phyloP scores from a whole-genome alignment of 257 asterid genomes.

The Solanum paucissectum region DNA sequence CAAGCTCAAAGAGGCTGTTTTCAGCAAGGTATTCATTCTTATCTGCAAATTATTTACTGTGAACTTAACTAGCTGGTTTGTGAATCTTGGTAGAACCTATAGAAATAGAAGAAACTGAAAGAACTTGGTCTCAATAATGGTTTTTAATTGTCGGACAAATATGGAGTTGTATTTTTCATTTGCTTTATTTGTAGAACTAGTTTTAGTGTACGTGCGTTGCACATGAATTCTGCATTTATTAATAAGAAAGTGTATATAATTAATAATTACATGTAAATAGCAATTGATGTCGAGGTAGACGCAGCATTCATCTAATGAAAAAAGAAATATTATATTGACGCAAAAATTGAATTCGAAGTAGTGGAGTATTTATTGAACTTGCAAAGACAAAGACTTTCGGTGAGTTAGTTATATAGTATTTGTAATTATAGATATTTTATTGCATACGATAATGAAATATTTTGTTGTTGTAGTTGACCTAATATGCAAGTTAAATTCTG shows the following conservation, averaged over 20 bases:
- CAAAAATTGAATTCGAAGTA: not conserved
- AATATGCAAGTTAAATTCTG: not conserved
- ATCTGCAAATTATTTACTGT: not conserved
- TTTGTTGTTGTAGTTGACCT: not conserved
- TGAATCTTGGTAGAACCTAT: not conserved
- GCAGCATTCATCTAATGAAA: not conserved
- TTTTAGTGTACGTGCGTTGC: not conserved
- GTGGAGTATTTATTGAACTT: not conserved
- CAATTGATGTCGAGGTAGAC: not conserved
- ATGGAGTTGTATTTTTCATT: not conserved
- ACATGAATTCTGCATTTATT: not conserved
- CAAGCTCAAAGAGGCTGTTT: constrained; percentile 64
- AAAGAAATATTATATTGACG: too few species aligned
- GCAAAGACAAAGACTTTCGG: not conserved
- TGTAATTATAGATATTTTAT: not conserved
- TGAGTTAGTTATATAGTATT: not conserved
- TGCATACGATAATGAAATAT: not conserved
- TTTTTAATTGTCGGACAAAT: not conserved
- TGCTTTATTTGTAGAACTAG: not conserved
- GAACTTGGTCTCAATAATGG: not conserved
- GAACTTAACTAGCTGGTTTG: not conserved
- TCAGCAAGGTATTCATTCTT: constrained; percentile 42
- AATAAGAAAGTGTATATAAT: not conserved
- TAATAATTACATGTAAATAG: not conserved
- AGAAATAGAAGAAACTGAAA: not conserved